phyloP scores from a whole-genome alignment of 108 stramenopile species.

The Discostella stelligeroides region DNA sequence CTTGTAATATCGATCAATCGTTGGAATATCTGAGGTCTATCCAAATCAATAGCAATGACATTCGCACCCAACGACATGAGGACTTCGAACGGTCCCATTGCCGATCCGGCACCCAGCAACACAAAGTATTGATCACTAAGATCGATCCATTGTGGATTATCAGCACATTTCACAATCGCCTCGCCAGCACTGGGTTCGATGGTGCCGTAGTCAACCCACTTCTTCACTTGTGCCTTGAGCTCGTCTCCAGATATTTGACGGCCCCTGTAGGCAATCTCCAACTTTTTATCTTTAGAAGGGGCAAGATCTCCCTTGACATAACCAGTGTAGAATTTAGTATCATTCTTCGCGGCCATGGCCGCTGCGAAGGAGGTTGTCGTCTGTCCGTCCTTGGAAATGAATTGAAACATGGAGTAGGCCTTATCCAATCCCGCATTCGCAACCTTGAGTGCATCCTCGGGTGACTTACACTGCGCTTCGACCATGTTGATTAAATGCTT shows the following conservation, averaged over 20 bases:
- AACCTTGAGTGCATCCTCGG: conserved; percentile 83
- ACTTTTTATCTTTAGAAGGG: conserved; percentile 34
- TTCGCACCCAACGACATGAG: conserved; percentile 95
- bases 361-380: conserved; percentile 68
- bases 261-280: conserved; percentile 94
- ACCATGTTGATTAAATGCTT: conserved; percentile 90
- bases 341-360: conserved; percentile 84
- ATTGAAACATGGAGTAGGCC: conserved; percentile 91
- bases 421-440: conserved; percentile 92
- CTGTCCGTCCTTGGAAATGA: conserved; percentile 83
- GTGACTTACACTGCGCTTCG: conserved; percentile 78
- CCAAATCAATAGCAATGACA: conserved; percentile 94
- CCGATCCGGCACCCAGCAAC: conserved; percentile 95
- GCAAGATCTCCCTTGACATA: conserved; percentile 70
- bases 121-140: conserved; percentile 94
- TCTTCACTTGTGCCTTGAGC: conserved; percentile 82
- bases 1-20: conserved; percentile 83
- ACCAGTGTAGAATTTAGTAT: conserved; percentile 83
- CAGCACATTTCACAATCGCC: conserved; percentile 86
- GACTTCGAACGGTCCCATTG: conserved; percentile 96
- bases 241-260: conserved; percentile 78
- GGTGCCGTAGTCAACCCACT: conserved; percentile 94
- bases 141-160: conserved; percentile 86
- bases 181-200: conserved; percentile 94
- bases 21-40: conserved; percentile 91